A percentile compares a stretch with the other conserved stretches of the same genome.
Conservation (phyloP, 2,329 filamentous ascomycete genomes). For the Scedosporium dehoogii region DNA sequence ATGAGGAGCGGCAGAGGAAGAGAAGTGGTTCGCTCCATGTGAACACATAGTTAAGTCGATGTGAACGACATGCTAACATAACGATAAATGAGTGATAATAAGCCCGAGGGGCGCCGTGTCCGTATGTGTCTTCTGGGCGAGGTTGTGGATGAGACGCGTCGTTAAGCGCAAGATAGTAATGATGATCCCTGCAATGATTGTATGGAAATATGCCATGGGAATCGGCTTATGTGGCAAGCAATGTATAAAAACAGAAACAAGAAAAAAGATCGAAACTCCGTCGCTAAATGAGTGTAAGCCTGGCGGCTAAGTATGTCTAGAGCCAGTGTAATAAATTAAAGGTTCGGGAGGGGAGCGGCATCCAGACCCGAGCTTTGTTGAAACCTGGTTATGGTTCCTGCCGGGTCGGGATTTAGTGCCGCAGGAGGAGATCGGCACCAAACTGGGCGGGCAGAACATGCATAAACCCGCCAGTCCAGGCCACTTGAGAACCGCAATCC, state of each 20-base stretch:
- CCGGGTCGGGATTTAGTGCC: background rate
- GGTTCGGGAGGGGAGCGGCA: background rate
- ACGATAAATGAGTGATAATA: too few relatives aligned
- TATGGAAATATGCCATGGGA: background rate
- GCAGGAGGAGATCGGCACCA: background rate
- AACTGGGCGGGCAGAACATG: background rate
- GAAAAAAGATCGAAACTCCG: background rate
- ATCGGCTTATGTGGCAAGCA: background rate
- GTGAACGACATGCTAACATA: too few relatives aligned
- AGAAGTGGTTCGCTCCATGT: too few relatives aligned
- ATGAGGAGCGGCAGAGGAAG: too few relatives aligned
- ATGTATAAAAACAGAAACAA: background rate
- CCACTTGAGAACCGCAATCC: background rate
- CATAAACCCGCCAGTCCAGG: background rate
- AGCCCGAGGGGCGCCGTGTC: too few relatives aligned
- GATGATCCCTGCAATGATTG: background rate
- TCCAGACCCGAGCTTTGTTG: background rate
- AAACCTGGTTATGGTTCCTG: background rate
- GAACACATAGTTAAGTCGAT: too few relatives aligned
- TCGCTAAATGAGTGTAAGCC: background rate
- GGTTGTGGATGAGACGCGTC: too few relatives aligned
- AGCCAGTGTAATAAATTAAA: background rate
- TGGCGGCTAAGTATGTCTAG: background rate
- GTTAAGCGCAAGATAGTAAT: too few relatives aligned
- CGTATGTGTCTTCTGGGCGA: too few relatives aligned